These are phyloP conservation scores for Jatropha curcas DNA, from an alignment of 345 rosid genomes.

Conservation along the genomic window DNA sequence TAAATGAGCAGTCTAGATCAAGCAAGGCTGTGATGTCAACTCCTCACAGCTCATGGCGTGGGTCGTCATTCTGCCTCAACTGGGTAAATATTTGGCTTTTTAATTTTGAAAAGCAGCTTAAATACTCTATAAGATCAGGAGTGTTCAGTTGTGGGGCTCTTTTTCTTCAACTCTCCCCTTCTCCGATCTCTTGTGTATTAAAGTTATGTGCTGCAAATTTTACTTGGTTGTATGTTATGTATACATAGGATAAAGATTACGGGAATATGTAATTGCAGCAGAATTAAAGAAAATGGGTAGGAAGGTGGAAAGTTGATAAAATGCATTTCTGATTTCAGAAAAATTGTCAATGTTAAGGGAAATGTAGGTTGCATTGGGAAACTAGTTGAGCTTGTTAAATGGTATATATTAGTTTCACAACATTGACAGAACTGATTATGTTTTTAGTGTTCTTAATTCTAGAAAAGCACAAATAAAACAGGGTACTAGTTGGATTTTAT, in stretches of 20 bases:
- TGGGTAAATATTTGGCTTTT: conserved; percentile 30
- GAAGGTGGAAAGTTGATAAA: conserved; percentile 17
- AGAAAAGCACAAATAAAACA: too few relatives aligned
- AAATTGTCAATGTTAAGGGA: neutral
- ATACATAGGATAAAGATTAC: conserved; percentile 32
- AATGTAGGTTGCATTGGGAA: neutral
- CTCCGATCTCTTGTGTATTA: conserved; percentile 20
- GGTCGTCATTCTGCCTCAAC: neutral
- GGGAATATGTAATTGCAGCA: conserved; percentile 36
- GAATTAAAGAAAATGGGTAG: conserved; percentile 27
- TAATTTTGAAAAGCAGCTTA: conserved; percentile 37
- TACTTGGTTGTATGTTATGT: conserved; percentile 28
- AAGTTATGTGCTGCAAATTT: conserved; percentile 35
- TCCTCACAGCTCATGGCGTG: conserved; percentile 28
- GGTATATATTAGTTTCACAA: neutral
- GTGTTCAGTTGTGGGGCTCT: neutral
- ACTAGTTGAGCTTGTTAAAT: neutral
- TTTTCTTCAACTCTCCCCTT: conserved; percentile 7
- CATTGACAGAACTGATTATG: too few relatives aligned
- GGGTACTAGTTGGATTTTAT: too few relatives aligned
- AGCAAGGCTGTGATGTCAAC: conserved; percentile 37
- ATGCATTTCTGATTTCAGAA: neutral
- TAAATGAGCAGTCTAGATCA: conserved; percentile 43
- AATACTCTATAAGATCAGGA: conserved; percentile 17
- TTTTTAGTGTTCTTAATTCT: too few relatives aligned